phyloP scores from a whole-genome alignment of 257 asterid genomes.

The Solanum rostratum region DNA sequence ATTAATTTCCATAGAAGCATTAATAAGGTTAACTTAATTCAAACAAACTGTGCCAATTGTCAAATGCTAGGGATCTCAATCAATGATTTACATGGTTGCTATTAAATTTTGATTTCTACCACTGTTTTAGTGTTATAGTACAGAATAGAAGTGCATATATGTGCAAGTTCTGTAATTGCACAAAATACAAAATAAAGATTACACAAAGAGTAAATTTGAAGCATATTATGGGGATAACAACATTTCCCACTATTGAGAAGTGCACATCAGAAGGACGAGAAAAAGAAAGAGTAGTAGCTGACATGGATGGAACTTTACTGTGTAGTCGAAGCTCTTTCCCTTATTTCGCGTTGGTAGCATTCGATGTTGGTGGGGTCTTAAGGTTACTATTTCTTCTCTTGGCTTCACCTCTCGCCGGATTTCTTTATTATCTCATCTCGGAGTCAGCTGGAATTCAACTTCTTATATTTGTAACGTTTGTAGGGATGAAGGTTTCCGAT shows the following conservation, averaged over 20 bases:
- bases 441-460: slow-evolving; percentile 8
- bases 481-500: slow-evolving; percentile 3
- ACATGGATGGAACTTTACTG: slow-evolving; percentile 16
- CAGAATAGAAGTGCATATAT: neutral
- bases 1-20: neutral
- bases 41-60: neutral
- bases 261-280: neutral
- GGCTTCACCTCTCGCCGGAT: slow-evolving; percentile 1
- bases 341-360: slow-evolving; percentile 20
- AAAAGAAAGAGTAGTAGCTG: neutral
- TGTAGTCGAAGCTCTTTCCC: slow-evolving; percentile 3
- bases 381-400: slow-evolving; percentile 13
- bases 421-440: slow-evolving; percentile 2
- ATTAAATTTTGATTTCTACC: neutral
- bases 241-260: neutral
- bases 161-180: neutral
- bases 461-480: slow-evolving; percentile 13
- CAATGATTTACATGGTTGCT: neutral
- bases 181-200: neutral
- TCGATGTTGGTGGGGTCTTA: slow-evolving; percentile 20
- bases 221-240: neutral
- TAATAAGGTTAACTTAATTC: neutral
- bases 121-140: neutral
- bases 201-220: neutral
- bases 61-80: neutral